Evolutionary conservation across 2,329 filamentous ascomycete genomes (phyloP).

Genomic region (Beauveria rudraprayagi): DNA sequence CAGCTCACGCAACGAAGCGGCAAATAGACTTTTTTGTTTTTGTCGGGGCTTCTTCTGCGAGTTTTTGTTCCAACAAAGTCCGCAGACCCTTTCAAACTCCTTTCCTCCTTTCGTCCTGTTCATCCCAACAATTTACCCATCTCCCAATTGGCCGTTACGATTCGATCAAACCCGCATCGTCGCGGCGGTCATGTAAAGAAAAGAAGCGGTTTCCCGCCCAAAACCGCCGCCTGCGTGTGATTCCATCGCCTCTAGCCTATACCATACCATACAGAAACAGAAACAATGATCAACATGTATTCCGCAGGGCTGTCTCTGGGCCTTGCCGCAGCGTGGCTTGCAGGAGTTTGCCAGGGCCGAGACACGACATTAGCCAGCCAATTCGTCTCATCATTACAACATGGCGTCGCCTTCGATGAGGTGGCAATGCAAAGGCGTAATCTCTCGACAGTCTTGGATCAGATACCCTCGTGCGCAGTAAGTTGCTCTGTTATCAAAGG

Average conservation of each 20-base stretch:
- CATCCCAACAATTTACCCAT: background rate
- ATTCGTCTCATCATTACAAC: background rate
- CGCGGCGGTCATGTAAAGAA: background rate
- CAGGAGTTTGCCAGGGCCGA: background rate
- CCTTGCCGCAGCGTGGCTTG: background rate
- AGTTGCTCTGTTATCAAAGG: background rate
- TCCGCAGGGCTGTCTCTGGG: background rate
- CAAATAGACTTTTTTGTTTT: background rate
- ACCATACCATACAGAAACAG: background rate
- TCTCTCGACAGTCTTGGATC: background rate
- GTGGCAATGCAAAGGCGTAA: background rate
- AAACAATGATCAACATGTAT: background rate
- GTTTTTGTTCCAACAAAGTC: too few species aligned
- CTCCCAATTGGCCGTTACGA: background rate
- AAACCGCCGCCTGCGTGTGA: background rate
- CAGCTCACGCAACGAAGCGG: background rate
- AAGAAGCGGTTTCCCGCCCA: background rate
- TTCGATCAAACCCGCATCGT: background rate
- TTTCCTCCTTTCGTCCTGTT: background rate
- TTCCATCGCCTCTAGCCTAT: background rate
- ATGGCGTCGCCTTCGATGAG: background rate
- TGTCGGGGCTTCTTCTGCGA: background rate
- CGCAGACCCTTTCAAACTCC: background rate
- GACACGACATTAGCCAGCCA: background rate
- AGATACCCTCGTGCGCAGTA: slow-evolving; percentile 1